Conservation (phyloP, 2,329 filamentous ascomycete species). For the Cylindrodendrum hubeiense region DNA sequence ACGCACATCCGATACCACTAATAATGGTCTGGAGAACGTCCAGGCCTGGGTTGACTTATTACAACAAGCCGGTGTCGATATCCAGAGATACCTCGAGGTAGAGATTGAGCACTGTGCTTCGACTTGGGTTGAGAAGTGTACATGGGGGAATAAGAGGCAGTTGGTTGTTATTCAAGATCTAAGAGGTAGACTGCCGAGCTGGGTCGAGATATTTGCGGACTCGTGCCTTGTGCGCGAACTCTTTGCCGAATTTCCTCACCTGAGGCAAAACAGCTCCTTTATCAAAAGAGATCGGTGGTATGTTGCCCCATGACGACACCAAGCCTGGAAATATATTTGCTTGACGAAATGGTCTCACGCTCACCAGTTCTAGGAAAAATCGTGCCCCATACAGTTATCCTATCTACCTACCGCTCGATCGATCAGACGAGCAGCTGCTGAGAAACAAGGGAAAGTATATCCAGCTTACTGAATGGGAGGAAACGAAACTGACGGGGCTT, state of each 20-base stretch:
- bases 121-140: neutral
- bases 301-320: neutral
- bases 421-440: too few species aligned
- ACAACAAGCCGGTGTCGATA: constrained; percentile 4
- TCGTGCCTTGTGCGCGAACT: neutral
- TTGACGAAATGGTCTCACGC: too few species aligned
- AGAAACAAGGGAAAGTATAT: too few species aligned
- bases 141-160: neutral
- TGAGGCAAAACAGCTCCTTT: neutral
- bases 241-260: neutral
- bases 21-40: neutral
- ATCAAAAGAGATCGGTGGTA: rapidly evolving
- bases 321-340: neutral
- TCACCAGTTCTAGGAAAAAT: too few species aligned
- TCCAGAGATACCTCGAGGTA: constrained; percentile 8
- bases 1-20: rapidly evolving
- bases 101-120: constrained; percentile 3
- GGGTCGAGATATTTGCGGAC: neutral
- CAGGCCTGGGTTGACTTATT: constrained; percentile 3
- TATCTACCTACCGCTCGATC: neutral
- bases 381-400: too few species aligned
- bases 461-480: neutral
- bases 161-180: neutral
- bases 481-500: neutral
- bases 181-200: neutral